Evolutionary conservation across 768 basidiomycete genomes (phyloP).

Genomic region (Boletus tomentosulus): DNA sequence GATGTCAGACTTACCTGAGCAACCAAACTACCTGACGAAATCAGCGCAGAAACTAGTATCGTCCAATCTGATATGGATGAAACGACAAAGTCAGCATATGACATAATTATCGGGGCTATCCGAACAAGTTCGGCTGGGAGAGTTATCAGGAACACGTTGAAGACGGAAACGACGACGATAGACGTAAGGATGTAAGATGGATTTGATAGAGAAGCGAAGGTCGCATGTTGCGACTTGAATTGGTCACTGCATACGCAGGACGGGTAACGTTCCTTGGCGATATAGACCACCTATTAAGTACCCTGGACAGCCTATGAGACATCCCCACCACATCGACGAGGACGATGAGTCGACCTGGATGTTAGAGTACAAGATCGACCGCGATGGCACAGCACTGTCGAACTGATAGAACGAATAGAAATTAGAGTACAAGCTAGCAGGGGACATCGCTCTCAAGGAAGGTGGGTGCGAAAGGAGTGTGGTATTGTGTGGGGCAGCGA

Average conservation of each 20-base stretch:
- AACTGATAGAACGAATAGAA: constrained; percentile 64
- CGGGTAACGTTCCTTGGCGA: background rate
- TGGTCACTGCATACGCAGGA: background rate
- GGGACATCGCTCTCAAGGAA: constrained; percentile 34
- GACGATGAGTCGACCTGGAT: too few relatives aligned
- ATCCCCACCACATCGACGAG: too few relatives aligned
- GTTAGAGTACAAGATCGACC: too few relatives aligned
- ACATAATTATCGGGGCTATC: too few relatives aligned
- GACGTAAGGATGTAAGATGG: background rate
- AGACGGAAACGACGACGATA: too few relatives aligned
- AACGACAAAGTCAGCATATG: too few relatives aligned
- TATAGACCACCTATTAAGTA: background rate
- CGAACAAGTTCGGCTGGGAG: too few relatives aligned
- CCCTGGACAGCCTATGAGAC: background rate
- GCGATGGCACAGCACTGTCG: constrained; percentile 41
- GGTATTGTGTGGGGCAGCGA: constrained; percentile 1
- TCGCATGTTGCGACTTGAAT: background rate
- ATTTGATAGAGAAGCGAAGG: background rate
- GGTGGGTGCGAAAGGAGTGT: constrained; percentile 34
- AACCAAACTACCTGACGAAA: too few relatives aligned
- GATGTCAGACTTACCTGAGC: too few relatives aligned
- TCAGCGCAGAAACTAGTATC: too few relatives aligned
- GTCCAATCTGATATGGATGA: too few relatives aligned
- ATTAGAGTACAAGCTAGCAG: constrained; percentile 49
- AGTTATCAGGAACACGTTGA: too few relatives aligned